Percentiles rank a stretch among this genome's conserved stretches.
Conservation (phyloP, 2,329 filamentous ascomycete genomes). For the Phaeoacremonium minimum region DNA sequence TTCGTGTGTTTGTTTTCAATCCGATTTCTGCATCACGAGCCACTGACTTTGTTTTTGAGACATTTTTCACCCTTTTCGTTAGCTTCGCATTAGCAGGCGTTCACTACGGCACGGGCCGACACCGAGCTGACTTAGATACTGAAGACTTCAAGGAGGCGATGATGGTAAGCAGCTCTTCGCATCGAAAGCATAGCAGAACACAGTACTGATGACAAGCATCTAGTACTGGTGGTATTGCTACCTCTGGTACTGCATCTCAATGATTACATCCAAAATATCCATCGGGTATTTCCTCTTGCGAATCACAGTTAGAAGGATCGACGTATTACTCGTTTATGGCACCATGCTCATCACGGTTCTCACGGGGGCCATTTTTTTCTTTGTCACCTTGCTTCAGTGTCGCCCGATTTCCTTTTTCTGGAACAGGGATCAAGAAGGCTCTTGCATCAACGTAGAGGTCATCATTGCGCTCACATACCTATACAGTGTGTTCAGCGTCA, state of each 20-base stretch:
- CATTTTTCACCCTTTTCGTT: conserved; percentile 29
- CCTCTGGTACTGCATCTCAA: conserved; percentile 14
- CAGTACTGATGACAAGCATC: not conserved
- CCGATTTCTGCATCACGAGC: too few relatives aligned
- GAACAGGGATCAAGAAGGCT: conserved; percentile 25
- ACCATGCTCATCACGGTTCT: conserved; percentile 28
- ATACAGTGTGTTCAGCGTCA: conserved; percentile 43
- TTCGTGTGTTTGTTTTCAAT: too few relatives aligned
- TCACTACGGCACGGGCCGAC: conserved; percentile 33
- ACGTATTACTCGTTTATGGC: conserved; percentile 28
- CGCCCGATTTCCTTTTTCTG: conserved; percentile 33
- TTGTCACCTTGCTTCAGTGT: conserved; percentile 36
- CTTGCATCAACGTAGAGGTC: conserved; percentile 32
- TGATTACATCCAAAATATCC: conserved; percentile 30
- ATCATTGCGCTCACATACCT: conserved; percentile 48
- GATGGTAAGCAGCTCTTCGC: conserved; percentile 21
- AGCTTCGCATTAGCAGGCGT: conserved; percentile 28
- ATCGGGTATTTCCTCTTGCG: conserved; percentile 37
- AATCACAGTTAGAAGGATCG: conserved; percentile 24
- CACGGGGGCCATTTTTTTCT: conserved; percentile 33
- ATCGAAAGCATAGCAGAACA: not conserved
- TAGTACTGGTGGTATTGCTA: conserved; percentile 16
- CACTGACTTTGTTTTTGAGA: too few relatives aligned
- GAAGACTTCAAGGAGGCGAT: conserved; percentile 22
- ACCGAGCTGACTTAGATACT: conserved; percentile 22